These are phyloP conservation scores for Curvularia lunata DNA, from an alignment of 2,329 filamentous ascomycete genomes.

Conservation along the genomic window DNA sequence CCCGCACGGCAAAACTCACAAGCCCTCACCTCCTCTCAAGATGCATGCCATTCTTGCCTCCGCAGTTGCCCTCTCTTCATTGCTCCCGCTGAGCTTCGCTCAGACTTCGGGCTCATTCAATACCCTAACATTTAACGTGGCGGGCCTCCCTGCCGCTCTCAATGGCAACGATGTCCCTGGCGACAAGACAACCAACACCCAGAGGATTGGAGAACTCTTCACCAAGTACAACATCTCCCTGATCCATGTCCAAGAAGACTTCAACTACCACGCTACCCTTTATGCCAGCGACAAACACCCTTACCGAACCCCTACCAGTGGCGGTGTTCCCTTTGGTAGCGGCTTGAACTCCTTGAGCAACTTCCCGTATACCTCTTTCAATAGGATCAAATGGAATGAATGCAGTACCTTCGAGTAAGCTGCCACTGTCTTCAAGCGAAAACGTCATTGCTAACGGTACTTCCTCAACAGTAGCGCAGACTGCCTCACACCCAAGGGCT, in stretches of 20 bases:
- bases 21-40: not conserved
- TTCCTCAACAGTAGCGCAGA: constrained; percentile 56
- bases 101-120: constrained; percentile 56
- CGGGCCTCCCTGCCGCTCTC: constrained; percentile 63
- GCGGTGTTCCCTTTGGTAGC: constrained; percentile 67
- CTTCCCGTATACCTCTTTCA: constrained; percentile 62
- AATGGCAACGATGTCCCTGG: constrained; percentile 67
- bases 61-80: constrained; percentile 17
- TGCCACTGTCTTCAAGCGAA: not conserved
- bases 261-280: constrained; percentile 68
- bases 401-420: constrained; percentile 57
- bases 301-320: constrained; percentile 67
- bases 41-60: constrained; percentile 22
- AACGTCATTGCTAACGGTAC: not conserved
- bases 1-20: constrained; percentile 1
- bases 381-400: constrained; percentile 64
- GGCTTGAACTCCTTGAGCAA: constrained; percentile 70
- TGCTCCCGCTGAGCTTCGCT: constrained; percentile 15
- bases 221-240: constrained; percentile 65
- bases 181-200: constrained; percentile 65
- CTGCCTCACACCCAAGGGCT: constrained; percentile 73
- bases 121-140: constrained; percentile 65
- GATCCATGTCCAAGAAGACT: constrained; percentile 72
- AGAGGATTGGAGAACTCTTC: constrained; percentile 63
- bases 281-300: constrained; percentile 66